Evolutionary conservation across 306 rosid species (phyloP).

Genomic region (Malus fusca): DNA sequence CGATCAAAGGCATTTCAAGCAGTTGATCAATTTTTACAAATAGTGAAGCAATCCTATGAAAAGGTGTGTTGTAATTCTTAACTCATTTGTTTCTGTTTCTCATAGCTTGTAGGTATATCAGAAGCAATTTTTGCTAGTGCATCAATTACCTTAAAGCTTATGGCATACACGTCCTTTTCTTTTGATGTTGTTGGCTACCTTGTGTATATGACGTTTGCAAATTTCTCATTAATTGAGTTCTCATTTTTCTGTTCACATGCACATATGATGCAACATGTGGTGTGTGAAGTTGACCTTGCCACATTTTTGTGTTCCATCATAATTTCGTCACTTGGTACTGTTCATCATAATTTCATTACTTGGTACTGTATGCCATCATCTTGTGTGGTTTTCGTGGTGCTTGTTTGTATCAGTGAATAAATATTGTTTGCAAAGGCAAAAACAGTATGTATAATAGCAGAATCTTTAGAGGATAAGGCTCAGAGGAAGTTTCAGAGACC

Average conservation of each 20-base stretch:
- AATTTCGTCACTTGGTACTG: not conserved
- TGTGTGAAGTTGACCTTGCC: not conserved
- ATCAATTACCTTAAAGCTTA: too few species aligned
- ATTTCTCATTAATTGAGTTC: not conserved
- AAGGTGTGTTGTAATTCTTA: constrained; percentile 52
- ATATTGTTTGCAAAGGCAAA: not conserved
- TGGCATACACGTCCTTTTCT: too few species aligned
- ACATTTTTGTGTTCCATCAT: not conserved
- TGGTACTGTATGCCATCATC: not conserved
- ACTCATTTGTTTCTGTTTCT: constrained; percentile 11
- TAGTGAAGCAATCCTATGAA: constrained; percentile 70
- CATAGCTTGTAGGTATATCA: not conserved
- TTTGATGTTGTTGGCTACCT: not conserved
- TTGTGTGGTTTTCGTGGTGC: not conserved
- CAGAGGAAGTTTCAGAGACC: not conserved
- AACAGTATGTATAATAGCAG: not conserved
- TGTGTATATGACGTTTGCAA: not conserved
- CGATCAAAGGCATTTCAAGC: constrained; percentile 91
- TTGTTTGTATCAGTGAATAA: not conserved
- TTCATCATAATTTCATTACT: not conserved
- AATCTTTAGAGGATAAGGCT: not conserved
- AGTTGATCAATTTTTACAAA: constrained; percentile 82
- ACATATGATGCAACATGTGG: not conserved
- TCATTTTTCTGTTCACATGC: not conserved
- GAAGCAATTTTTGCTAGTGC: not conserved